A percentile compares a stretch with the other conserved stretches of the same genome.
Evolutionary conservation across 257 asterid genomes (phyloP).

Genomic region (Jacaranda copaia): DNA sequence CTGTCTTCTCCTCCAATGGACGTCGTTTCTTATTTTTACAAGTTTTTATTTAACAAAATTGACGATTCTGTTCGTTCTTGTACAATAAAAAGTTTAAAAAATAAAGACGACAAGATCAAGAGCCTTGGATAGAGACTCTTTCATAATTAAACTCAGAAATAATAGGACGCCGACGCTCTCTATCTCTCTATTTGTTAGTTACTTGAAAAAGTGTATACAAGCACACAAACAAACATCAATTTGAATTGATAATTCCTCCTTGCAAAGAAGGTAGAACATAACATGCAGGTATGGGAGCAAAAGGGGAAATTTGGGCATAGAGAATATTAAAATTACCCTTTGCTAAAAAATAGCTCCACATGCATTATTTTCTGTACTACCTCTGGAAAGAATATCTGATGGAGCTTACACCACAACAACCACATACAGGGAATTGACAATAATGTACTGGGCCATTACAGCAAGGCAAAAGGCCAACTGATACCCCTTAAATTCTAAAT

Average conservation of each 20-base stretch:
- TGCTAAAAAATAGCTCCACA: neutral
- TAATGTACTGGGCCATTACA: constrained; percentile 40
- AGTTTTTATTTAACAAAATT: no score
- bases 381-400: constrained; percentile 28
- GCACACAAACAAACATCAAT: neutral
- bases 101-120: no score
- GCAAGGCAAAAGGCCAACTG: constrained; percentile 7
- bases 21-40: no score
- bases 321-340: constrained; percentile 6
- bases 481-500: constrained; percentile 24
- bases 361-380: constrained; percentile 23
- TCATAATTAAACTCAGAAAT: no score
- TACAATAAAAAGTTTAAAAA: no score
- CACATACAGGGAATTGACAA: constrained; percentile 33
- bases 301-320: neutral
- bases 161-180: no score
- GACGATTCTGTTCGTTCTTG: no score
- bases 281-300: constrained; percentile 33
- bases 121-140: no score
- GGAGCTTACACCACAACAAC: constrained; percentile 25
- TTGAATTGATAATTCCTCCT: neutral
- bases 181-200: no score
- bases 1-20: no score
- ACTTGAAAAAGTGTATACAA: neutral
- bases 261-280: neutral